Evolutionary conservation across 2,329 filamentous ascomycete genomes (phyloP).

Genomic region (Apiospora sp.): DNA sequence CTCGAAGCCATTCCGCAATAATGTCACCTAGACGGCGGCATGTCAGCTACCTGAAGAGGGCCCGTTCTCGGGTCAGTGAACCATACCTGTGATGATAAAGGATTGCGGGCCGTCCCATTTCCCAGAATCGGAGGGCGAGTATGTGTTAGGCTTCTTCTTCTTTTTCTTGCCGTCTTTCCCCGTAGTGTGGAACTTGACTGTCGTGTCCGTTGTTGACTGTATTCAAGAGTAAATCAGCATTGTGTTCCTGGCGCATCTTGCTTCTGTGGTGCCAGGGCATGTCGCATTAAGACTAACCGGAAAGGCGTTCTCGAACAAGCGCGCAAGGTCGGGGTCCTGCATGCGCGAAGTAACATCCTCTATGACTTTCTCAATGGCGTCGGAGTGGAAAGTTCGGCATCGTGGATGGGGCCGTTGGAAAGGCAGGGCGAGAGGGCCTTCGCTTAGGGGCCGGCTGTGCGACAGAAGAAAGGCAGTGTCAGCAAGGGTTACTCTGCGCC

Average conservation of each 20-base stretch:
- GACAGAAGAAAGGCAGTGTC: not conserved
- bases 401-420: constrained; percentile 82
- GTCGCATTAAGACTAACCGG: constrained; percentile 53
- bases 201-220: constrained; percentile 84
- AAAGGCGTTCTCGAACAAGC: constrained; percentile 94
- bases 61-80: not conserved
- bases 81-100: constrained; percentile 83
- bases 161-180: constrained; percentile 61
- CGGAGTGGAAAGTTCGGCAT: constrained; percentile 90
- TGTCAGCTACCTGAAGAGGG: not conserved
- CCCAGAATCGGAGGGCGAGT: constrained; percentile 54
- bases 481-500: not conserved
- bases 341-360: constrained; percentile 80
- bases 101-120: constrained; percentile 87
- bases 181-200: constrained; percentile 84
- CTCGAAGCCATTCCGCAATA: constrained; percentile 89
- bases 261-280: too few species aligned
- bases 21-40: constrained; percentile 65
- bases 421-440: constrained; percentile 80
- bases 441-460: constrained; percentile 76
- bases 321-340: constrained; percentile 84
- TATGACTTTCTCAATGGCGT: constrained; percentile 88
- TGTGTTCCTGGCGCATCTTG: not conserved
- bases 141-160: constrained; percentile 24
- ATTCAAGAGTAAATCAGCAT: constrained; percentile 27